These are phyloP conservation scores for Triangularia setosa DNA, from an alignment of 2,329 filamentous ascomycete species.

Conservation along the genomic window DNA sequence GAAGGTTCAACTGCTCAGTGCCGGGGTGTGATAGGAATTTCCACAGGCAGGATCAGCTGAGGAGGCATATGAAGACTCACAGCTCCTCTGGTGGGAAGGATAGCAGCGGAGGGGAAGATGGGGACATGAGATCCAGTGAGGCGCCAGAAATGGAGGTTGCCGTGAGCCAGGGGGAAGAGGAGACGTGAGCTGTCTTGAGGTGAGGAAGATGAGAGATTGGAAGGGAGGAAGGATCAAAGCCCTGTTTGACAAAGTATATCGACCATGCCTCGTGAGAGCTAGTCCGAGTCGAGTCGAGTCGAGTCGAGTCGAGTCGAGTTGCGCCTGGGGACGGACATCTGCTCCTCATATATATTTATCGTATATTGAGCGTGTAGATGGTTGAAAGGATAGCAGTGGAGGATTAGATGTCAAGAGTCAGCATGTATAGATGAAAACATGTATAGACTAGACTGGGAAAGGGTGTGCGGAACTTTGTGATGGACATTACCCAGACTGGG, in stretches of 20 bases:
- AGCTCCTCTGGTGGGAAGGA: background rate
- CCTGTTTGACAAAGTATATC: no score
- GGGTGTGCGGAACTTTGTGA: no score
- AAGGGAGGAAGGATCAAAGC: no score
- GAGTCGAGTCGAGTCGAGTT: no score
- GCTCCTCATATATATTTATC: background rate
- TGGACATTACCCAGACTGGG: background rate
- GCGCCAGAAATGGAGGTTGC: background rate
- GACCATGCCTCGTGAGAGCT: no score
- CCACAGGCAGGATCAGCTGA: constrained; percentile 56
- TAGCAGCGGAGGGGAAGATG: background rate
- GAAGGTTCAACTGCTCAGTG: constrained; percentile 45
- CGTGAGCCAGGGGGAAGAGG: background rate
- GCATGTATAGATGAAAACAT: background rate
- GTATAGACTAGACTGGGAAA: background rate
- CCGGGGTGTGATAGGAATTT: constrained; percentile 54
- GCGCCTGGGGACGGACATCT: no score
- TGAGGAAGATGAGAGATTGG: background rate
- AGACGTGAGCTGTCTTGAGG: background rate
- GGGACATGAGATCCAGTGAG: constrained; percentile 1
- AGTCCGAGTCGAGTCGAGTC: no score
- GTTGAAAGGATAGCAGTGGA: no score
- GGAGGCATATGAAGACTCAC: constrained; percentile 47
- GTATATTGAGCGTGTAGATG: background rate
- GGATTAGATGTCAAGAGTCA: background rate